These are phyloP conservation scores for Phytophthora chlamydospora DNA, from an alignment of 352 stramenopile species.

Conservation along the genomic window DNA sequence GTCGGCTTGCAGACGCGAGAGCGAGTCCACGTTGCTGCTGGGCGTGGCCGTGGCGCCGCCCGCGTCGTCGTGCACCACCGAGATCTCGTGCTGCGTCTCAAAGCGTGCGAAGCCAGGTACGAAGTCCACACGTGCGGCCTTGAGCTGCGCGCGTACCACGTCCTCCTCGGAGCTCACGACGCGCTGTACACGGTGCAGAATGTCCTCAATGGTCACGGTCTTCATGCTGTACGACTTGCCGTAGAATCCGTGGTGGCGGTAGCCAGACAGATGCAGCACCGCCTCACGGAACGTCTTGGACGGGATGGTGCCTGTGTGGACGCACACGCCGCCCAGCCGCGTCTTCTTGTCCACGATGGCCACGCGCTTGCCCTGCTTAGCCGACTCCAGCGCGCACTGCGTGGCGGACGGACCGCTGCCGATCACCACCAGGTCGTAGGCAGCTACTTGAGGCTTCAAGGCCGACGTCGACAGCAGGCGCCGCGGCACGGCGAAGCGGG, in stretches of 20 bases:
- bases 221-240: constrained; percentile 88
- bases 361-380: constrained; percentile 81
- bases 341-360: constrained; percentile 78
- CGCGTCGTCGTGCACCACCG: constrained; percentile 50
- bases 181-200: constrained; percentile 79
- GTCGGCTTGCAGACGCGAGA: constrained; percentile 61
- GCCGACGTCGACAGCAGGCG: constrained; percentile 20
- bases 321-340: constrained; percentile 75
- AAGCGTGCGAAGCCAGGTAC: constrained; percentile 79
- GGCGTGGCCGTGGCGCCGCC: constrained; percentile 10
- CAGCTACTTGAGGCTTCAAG: constrained; percentile 48
- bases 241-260: constrained; percentile 89
- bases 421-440: constrained; percentile 90
- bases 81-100: constrained; percentile 78
- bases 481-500: not conserved
- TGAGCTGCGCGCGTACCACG: constrained; percentile 84
- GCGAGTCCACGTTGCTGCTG: constrained; percentile 34
- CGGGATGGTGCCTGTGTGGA: constrained; percentile 87
- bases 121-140: constrained; percentile 73
- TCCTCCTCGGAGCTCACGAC: constrained; percentile 81
- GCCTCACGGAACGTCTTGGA: constrained; percentile 93
- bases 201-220: constrained; percentile 85
- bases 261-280: constrained; percentile 90
- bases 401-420: constrained; percentile 85
- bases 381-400: constrained; percentile 88